Evolutionary conservation across 2,329 filamentous ascomycete genomes (phyloP).

Genomic region (Didymosphaeria variabile): DNA sequence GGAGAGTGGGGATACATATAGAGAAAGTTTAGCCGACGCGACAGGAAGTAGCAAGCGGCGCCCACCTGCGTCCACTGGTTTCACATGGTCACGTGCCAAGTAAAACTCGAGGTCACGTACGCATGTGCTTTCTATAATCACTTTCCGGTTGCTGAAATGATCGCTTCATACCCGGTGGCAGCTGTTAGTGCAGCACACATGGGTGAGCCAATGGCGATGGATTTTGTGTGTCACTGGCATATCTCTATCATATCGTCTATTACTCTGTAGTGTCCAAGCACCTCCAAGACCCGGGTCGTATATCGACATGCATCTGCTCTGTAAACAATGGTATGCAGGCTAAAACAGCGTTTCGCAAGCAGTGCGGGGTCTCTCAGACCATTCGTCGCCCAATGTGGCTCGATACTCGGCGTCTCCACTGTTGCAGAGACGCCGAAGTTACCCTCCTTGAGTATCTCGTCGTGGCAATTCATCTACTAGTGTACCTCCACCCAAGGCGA

Average conservation of each 20-base stretch:
- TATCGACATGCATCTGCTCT: too few species aligned
- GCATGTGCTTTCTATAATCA: too few species aligned
- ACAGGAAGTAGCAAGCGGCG: background rate
- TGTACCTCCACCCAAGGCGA: background rate
- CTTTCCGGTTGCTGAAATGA: too few species aligned
- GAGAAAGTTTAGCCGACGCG: slow-evolving; percentile 5
- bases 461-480: background rate
- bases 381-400: background rate
- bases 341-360: background rate
- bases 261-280: too few species aligned
- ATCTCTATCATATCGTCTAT: too few species aligned
- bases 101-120: background rate
- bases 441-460: background rate
- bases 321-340: too few species aligned
- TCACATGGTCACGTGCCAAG: background rate
- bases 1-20: background rate
- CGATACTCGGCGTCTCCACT: background rate
- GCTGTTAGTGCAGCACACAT: too few species aligned
- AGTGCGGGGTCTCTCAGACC: background rate
- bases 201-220: too few species aligned
- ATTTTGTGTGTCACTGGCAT: too few species aligned
- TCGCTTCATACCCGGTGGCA: too few species aligned
- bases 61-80: background rate
- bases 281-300: too few species aligned
- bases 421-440: background rate